A percentile compares a stretch with the other conserved stretches of the same genome.
These are phyloP conservation scores for Rutstroemia sp. DNA, from an alignment of 2,329 filamentous ascomycete genomes.

Conservation along the genomic window DNA sequence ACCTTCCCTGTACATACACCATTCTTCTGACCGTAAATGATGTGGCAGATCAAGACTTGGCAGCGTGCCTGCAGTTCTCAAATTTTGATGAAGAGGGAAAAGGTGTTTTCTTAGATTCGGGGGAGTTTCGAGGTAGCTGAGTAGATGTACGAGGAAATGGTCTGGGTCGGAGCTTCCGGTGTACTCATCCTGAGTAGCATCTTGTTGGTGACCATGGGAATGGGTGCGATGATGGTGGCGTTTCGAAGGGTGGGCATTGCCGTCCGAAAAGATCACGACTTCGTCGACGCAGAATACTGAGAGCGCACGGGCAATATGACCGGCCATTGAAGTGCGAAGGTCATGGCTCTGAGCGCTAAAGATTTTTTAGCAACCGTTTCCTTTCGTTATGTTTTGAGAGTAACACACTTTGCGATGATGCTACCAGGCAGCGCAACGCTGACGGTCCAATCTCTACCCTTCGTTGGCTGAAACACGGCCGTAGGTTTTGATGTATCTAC, in stretches of 20 bases:
- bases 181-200: constrained; percentile 36
- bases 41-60: constrained; percentile 80
- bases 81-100: constrained; percentile 73
- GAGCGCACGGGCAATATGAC: constrained; percentile 71
- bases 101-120: constrained; percentile 71
- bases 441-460: constrained; percentile 62
- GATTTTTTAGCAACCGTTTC: too few species aligned
- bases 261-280: constrained; percentile 74
- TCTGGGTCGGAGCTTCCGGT: constrained; percentile 68
- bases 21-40: constrained; percentile 69
- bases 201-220: constrained; percentile 33
- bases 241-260: constrained; percentile 31
- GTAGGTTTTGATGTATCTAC: constrained; percentile 55
- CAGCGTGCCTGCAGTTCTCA: constrained; percentile 64
- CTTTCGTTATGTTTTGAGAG: constrained; percentile 6
- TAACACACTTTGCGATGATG: constrained; percentile 61
- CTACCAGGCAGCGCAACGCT: constrained; percentile 74
- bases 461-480: constrained; percentile 57
- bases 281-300: constrained; percentile 83
- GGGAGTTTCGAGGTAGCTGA: constrained; percentile 78
- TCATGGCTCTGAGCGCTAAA: constrained; percentile 39
- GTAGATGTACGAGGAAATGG: constrained; percentile 71
- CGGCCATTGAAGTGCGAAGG: constrained; percentile 64
- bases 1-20: constrained; percentile 74
- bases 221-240: constrained; percentile 17